Conservation (phyloP, 495 filamentous ascomycete species). For the Pseudevernia furfuracea region DNA sequence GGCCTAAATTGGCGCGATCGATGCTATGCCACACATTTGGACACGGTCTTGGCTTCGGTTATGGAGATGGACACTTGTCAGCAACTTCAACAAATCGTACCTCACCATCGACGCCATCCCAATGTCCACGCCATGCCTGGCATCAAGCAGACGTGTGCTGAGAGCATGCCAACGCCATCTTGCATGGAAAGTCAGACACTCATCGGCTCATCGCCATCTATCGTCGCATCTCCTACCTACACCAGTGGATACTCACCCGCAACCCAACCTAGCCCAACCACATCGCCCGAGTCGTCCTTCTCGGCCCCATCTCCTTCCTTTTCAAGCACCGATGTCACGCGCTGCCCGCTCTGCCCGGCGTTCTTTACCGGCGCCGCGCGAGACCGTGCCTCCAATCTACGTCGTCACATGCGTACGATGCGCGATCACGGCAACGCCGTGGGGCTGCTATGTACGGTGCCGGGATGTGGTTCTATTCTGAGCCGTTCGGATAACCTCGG, state of each 20-base stretch:
- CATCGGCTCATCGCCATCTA: not conserved
- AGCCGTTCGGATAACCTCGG: constrained; percentile 15
- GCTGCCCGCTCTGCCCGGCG: constrained; percentile 3
- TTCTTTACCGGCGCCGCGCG: constrained; percentile 8
- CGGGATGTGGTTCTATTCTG: not conserved
- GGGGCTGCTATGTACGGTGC: not conserved
- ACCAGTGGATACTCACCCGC: not conserved
- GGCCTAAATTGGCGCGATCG: constrained; percentile 11
- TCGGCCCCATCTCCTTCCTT: constrained; percentile 1
- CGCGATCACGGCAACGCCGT: not conserved
- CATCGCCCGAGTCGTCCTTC: constrained; percentile 3
- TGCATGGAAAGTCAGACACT: not conserved
- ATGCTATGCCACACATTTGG: constrained; percentile 10
- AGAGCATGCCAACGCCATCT: not conserved
- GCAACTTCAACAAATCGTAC: not conserved
- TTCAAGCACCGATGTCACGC: not conserved
- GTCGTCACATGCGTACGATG: constrained; percentile 6
- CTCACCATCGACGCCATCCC: not conserved
- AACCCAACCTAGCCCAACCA: not conserved
- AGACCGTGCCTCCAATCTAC: constrained; percentile 10
- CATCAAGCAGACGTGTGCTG: not conserved
- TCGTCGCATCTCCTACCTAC: not conserved
- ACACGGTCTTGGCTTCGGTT: constrained; percentile 5
- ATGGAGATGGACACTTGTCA: constrained; percentile 13
- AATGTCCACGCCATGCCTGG: not conserved